phyloP scores from a whole-genome alignment of 306 rosid genomes.

The Carpinus fangiana region DNA sequence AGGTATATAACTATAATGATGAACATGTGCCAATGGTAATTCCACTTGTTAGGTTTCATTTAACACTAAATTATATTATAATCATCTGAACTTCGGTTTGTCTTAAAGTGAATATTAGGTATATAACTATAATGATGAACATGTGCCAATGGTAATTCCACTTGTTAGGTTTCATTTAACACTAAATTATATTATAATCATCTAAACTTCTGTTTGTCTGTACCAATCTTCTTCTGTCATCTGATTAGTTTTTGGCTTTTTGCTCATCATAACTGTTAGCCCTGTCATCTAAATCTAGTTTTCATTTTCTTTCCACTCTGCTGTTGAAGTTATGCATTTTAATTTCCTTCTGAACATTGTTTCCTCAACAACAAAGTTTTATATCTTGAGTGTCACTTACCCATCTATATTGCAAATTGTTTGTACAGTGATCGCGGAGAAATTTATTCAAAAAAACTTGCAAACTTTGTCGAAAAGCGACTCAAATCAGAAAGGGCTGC shows the following conservation, averaged over 20 bases:
- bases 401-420: constrained; percentile 24
- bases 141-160: neutral
- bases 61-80: neutral
- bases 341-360: neutral
- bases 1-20: no score
- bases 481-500: constrained; percentile 97
- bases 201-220: neutral
- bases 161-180: neutral
- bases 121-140: neutral
- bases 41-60: neutral
- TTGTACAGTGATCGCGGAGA: constrained; percentile 78
- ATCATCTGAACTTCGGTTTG: neutral
- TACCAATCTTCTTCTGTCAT: neutral
- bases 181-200: neutral
- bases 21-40: no score
- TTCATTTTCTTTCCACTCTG: neutral
- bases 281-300: neutral
- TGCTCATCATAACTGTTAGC: neutral
- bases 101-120: neutral
- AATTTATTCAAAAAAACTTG: constrained; percentile 81
- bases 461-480: constrained; percentile 87
- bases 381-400: constrained; percentile 18
- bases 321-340: neutral
- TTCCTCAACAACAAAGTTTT: constrained; percentile 7
- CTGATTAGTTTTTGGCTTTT: neutral